Evolutionary conservation across 2,329 filamentous ascomycete species (phyloP).

Genomic region (Phaeophleospora eucalypticola): DNA sequence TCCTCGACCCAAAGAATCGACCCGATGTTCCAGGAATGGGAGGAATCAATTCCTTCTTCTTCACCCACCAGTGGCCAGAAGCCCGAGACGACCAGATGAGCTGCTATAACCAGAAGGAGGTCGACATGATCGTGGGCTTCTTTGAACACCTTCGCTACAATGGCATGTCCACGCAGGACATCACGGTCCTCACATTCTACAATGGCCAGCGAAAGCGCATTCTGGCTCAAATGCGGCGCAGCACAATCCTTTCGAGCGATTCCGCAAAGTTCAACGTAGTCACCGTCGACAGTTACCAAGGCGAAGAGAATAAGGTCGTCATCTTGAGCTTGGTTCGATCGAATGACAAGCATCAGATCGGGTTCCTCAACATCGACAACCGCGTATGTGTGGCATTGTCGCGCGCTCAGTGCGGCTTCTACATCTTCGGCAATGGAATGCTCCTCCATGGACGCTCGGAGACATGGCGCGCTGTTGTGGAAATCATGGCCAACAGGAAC

Average conservation of each 20-base stretch:
- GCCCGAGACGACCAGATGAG: slow-evolving; percentile 59
- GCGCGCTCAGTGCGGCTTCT: slow-evolving; percentile 73
- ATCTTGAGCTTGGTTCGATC: slow-evolving; percentile 77
- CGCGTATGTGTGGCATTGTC: slow-evolving; percentile 61
- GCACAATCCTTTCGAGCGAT: slow-evolving; percentile 8
- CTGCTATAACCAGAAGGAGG: slow-evolving; percentile 66
- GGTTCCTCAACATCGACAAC: slow-evolving; percentile 67
- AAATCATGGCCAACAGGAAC: slow-evolving; percentile 25
- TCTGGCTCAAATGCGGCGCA: slow-evolving; percentile 42
- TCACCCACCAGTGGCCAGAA: slow-evolving; percentile 64
- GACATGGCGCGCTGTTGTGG: slow-evolving; percentile 28
- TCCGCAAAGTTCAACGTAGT: slow-evolving; percentile 53
- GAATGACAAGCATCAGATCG: slow-evolving; percentile 55
- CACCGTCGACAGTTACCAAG: slow-evolving; percentile 86
- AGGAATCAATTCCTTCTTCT: slow-evolving; percentile 56
- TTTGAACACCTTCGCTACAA: slow-evolving; percentile 69
- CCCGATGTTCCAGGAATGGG: slow-evolving; percentile 61
- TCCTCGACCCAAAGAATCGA: slow-evolving; percentile 44
- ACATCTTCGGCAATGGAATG: slow-evolving; percentile 73
- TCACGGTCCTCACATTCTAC: slow-evolving; percentile 85
- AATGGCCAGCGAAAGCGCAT: slow-evolving; percentile 73
- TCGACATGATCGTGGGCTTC: slow-evolving; percentile 70
- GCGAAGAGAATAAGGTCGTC: slow-evolving; percentile 83
- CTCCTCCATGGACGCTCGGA: slow-evolving; percentile 38
- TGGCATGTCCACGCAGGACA: slow-evolving; percentile 54